Evolutionary conservation across 306 rosid genomes (phyloP).

Genomic region (Quercus variabilis): DNA sequence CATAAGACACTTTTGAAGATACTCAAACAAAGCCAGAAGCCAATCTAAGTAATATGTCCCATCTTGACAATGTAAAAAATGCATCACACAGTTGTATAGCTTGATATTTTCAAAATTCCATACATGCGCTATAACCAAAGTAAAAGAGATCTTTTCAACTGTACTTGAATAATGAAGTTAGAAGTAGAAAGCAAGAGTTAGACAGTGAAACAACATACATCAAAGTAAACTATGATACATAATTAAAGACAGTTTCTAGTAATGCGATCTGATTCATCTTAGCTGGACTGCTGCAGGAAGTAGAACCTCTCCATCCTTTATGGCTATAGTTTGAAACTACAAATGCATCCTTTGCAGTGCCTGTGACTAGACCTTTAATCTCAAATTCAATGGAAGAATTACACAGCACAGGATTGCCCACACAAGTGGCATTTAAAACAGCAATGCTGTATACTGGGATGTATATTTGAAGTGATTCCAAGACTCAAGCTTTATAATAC

Average conservation of each 20-base stretch:
- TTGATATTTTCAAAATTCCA: neutral
- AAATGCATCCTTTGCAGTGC: slow-evolving; percentile 6
- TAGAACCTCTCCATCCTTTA: slow-evolving; percentile 22
- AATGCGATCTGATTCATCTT: slow-evolving; percentile 69
- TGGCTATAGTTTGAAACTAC: slow-evolving; percentile 26
- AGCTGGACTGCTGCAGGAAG: slow-evolving; percentile 41
- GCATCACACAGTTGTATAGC: neutral
- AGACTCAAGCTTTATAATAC: slow-evolving; percentile 47
- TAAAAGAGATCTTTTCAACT: neutral
- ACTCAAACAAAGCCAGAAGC: neutral
- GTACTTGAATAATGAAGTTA: neutral
- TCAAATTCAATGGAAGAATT: slow-evolving; percentile 53
- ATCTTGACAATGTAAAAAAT: neutral
- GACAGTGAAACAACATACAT: slow-evolving; percentile 43
- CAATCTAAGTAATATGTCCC: neutral
- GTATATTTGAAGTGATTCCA: slow-evolving; percentile 66
- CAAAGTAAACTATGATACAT: slow-evolving; percentile 53
- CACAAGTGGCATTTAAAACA: slow-evolving; percentile 60
- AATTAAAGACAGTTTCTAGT: slow-evolving; percentile 66
- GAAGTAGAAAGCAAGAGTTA: neutral
- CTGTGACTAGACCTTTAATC: slow-evolving; percentile 61
- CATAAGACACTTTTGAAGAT: neutral
- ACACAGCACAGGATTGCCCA: slow-evolving; percentile 52
- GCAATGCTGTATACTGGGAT: slow-evolving; percentile 43
- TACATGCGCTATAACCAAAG: neutral